Percentiles rank a stretch among this genome's conserved stretches.
Evolutionary conservation across 371 early-diverging fungal species (phyloP).

Genomic region (Saksenaea oblongispora): DNA sequence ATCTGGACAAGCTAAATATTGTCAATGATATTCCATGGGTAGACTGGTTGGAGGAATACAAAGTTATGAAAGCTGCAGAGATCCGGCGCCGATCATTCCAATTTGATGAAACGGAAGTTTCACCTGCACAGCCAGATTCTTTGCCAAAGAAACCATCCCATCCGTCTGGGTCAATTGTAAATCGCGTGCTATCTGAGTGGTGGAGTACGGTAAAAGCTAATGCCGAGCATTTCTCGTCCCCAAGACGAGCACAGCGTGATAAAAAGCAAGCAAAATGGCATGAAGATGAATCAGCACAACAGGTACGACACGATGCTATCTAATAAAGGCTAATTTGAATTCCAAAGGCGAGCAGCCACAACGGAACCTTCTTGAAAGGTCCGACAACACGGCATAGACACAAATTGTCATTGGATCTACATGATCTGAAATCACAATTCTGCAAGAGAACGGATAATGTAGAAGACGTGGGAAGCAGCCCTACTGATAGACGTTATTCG

Average conservation of each 20-base stretch:
- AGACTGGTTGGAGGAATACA: conserved; percentile 53
- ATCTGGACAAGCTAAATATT: conserved; percentile 11
- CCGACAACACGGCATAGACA: not conserved
- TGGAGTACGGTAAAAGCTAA: conserved; percentile 25
- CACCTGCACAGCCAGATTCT: not conserved
- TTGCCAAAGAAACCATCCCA: not conserved
- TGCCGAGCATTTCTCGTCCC: conserved; percentile 16
- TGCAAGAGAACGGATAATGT: not conserved
- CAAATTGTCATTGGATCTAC: conserved; percentile 2
- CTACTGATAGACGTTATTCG: not conserved
- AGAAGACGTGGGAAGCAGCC: not conserved
- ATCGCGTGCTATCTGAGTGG: conserved; percentile 16
- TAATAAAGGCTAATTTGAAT: not conserved
- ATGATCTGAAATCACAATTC: not conserved
- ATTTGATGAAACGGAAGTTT: not conserved
- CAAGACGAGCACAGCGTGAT: conserved; percentile 1
- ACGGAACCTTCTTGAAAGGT: not conserved
- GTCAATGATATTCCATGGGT: conserved; percentile 45
- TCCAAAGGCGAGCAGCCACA: not conserved
- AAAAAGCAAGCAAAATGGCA: not conserved
- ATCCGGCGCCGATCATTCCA: conserved; percentile 16
- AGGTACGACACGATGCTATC: not conserved
- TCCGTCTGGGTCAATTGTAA: conserved; percentile 1
- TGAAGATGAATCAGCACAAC: not conserved
- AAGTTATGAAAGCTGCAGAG: conserved; percentile 24